Evolutionary conservation across 169 alveolate species (phyloP), one percentile per base, ranked within the genome.

Genomic region (Eimeria tenella): DNA sequence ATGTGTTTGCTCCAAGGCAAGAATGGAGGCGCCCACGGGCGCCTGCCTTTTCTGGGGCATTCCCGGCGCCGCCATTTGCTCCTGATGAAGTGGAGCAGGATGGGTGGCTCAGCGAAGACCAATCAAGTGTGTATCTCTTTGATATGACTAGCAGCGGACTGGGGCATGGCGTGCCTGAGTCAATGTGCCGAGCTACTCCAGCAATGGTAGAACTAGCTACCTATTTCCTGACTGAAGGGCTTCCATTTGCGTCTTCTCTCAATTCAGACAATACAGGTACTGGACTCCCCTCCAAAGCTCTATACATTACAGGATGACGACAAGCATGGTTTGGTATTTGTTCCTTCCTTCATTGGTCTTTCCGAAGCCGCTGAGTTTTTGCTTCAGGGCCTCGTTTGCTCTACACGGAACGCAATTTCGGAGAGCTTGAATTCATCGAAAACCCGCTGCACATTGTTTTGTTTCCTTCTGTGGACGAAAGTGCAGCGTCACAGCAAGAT

Each of bases 331-430:
- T 75, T 17, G 31, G 7, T 21, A 73, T 49, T 42, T 49, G 5
- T 15, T 73, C 50, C 62, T 58, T 10, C 19, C 65, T 13, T 75
- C 83, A 3, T 49, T 73, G 15, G 23, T 13, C 86, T 75, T 17
- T 25, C 13, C 10, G 53, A 21, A 21, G 8, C 74, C 8, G 5
- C 25, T 19, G 1, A n/a, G 79, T 11, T 58, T 19, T 3, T 53
- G 65, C 17, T 79, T 55, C 92, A 91, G 95, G 92, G 13, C 92
- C 88, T 49, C 91, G 95, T 25, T 87, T 91, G 83, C 75, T 91
- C 77, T 91, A 91, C 86, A 91, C 92, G 42, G 86, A 65, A 19
- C 90, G 95, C 75, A 91, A 91, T 42, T 86, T 91, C 17, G 95
- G 87, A 17, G 95, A 91, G 52, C 53, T 91, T 53, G 83, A 91